Percentiles rank a stretch among this genome's conserved stretches.
Conservation (phyloP, 345 rosid species). For the Gossypium australe region DNA sequence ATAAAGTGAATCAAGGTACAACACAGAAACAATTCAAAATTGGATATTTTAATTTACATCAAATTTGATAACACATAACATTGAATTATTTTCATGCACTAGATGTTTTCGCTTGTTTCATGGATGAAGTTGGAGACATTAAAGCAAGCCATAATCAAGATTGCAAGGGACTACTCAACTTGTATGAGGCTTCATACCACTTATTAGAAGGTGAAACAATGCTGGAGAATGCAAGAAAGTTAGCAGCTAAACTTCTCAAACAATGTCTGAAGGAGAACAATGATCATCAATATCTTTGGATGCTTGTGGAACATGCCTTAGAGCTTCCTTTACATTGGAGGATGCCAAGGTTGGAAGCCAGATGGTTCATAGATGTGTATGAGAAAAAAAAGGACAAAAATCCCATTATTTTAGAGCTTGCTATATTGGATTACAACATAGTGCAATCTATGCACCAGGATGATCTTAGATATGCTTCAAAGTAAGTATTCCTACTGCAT, state of each 20-base stretch:
- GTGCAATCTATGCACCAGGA: conserved; percentile 37
- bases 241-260: conserved; percentile 19
- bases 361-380: conserved; percentile 43
- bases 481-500: conserved; percentile 12
- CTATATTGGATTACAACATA: conserved; percentile 40
- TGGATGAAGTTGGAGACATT: conserved; percentile 8
- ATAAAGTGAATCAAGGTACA: not conserved
- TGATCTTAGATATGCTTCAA: conserved; percentile 33
- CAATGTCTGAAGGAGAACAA: conserved; percentile 7
- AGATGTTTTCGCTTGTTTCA: conserved; percentile 5
- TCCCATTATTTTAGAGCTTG: conserved; percentile 34
- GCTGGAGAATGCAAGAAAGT: conserved; percentile 24
- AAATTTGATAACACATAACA: not conserved
- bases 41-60: not conserved
- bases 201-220: conserved; percentile 18
- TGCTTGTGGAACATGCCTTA: conserved; percentile 28
- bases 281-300: not conserved
- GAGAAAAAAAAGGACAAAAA: conserved; percentile 12
- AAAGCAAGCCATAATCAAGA: conserved; percentile 19
- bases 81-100: not conserved
- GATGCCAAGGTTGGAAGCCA: conserved; percentile 36
- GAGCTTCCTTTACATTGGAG: conserved; percentile 44
- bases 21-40: not conserved
- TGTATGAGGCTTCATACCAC: conserved; percentile 36
- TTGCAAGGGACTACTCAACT: conserved; percentile 20